Evolutionary conservation across 2,329 filamentous ascomycete species (phyloP).

Genomic region (Periconia digitata): DNA sequence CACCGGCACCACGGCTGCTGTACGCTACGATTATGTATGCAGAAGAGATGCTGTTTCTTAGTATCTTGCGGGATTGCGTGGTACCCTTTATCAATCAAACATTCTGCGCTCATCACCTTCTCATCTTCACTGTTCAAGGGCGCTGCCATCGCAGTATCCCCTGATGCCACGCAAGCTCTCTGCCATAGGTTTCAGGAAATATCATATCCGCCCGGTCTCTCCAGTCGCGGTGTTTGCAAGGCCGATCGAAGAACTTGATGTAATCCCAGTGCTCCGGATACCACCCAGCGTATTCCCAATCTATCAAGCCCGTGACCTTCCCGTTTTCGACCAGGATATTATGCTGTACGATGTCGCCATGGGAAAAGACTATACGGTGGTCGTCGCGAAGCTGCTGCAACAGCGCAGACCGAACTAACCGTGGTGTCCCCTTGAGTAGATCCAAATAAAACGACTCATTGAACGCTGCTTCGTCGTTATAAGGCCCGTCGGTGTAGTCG

Average conservation of each 20-base stretch:
- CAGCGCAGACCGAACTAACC: conserved; percentile 4
- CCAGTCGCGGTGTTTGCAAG: conserved; percentile 6
- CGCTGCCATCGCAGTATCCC: conserved; percentile 8
- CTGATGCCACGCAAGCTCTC: conserved; percentile 7
- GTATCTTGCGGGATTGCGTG: too few relatives aligned
- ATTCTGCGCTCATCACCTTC: too few relatives aligned
- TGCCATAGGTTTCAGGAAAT: conserved; percentile 4
- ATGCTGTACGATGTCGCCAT: conserved; percentile 15
- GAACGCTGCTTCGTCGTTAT: conserved; percentile 6
- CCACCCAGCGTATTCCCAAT: conserved; percentile 16
- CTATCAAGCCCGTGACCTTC: conserved; percentile 11
- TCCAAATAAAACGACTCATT: conserved; percentile 8
- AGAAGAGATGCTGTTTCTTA: too few relatives aligned
- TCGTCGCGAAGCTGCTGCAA: conserved; percentile 3
- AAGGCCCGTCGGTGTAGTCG: conserved; percentile 7
- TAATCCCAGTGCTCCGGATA: conserved; percentile 19
- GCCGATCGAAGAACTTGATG: conserved; percentile 11
- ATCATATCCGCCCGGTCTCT: conserved; percentile 7
- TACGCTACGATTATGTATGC: too few relatives aligned
- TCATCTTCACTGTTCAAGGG: too few relatives aligned
- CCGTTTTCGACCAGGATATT: conserved; percentile 17
- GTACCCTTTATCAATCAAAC: too few relatives aligned
- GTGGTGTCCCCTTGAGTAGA: conserved; percentile 5
- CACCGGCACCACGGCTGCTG: too few relatives aligned
- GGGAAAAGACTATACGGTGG: conserved; percentile 16